Evolutionary conservation across 2,329 filamentous ascomycete genomes (phyloP).

Genomic region (Microcera coccophila): DNA sequence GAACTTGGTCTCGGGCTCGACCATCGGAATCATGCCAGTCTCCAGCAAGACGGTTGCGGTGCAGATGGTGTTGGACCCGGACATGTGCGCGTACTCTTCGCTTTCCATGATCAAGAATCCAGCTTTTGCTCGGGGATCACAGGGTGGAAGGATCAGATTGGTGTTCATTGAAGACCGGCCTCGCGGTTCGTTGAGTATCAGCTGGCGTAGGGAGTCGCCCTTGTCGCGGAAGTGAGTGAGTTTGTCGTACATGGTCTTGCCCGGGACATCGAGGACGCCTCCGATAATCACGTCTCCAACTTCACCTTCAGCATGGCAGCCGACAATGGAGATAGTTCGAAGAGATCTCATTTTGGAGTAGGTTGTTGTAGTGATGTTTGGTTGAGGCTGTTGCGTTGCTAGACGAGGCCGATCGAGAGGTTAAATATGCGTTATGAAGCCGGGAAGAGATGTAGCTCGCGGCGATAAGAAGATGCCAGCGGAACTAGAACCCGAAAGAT

Average conservation of each 20-base stretch:
- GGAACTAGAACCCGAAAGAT: too few species aligned
- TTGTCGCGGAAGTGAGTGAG: slow-evolving; percentile 39
- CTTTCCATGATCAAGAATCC: slow-evolving; percentile 46
- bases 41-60: slow-evolving; percentile 44
- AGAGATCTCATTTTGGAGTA: too few species aligned
- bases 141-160: slow-evolving; percentile 41
- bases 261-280: slow-evolving; percentile 42
- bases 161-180: slow-evolving; percentile 39
- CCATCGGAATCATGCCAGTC: slow-evolving; percentile 45
- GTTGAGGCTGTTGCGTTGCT: too few species aligned
- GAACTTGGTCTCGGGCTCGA: slow-evolving; percentile 40
- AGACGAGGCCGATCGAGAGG: too few species aligned
- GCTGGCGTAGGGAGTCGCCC: slow-evolving; percentile 38
- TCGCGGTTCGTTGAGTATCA: slow-evolving; percentile 45
- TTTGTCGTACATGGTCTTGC: slow-evolving; percentile 47
- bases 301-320: slow-evolving; percentile 39
- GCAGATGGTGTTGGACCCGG: slow-evolving; percentile 43
- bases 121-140: slow-evolving; percentile 41
- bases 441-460: too few species aligned
- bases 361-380: too few species aligned
- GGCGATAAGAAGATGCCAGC: too few species aligned
- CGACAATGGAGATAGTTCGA: slow-evolving; percentile 29
- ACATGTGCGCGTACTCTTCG: slow-evolving; percentile 40
- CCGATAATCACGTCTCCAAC: slow-evolving; percentile 48
- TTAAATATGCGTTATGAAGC: too few species aligned